Evolutionary conservation across 768 basidiomycete genomes (phyloP).

Genomic region (Macrolepiota albuminosa): DNA sequence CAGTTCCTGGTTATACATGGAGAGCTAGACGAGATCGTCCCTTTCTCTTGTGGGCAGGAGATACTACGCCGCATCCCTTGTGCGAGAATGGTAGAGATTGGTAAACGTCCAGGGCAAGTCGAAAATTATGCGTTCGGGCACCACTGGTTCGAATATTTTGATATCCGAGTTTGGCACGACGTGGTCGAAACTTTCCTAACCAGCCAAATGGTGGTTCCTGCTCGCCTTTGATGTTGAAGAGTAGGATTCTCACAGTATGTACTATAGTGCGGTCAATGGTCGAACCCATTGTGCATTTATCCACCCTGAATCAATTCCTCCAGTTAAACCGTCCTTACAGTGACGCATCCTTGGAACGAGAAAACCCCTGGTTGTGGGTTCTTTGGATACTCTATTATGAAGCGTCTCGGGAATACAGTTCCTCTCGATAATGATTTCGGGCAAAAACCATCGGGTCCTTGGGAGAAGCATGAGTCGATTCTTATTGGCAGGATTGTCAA

Average conservation of each 20-base stretch:
- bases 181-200: constrained; percentile 32
- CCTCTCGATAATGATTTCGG: constrained; percentile 33
- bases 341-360: background rate
- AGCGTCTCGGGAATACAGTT: constrained; percentile 6
- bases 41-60: constrained; percentile 30
- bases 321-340: background rate
- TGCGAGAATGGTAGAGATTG: constrained; percentile 30
- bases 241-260: background rate
- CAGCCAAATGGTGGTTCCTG: background rate
- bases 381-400: constrained; percentile 15
- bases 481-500: constrained; percentile 8
- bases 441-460: constrained; percentile 42
- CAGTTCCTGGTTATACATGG: constrained; percentile 38
- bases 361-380: background rate
- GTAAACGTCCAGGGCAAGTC: constrained; percentile 28
- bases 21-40: constrained; percentile 32
- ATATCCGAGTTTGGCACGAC: constrained; percentile 33
- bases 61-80: constrained; percentile 32
- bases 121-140: constrained; percentile 36
- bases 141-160: constrained; percentile 44
- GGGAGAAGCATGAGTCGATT: constrained; percentile 30
- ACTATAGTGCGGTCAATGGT: constrained; percentile 27
- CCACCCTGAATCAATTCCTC: constrained; percentile 29
- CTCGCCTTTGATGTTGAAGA: constrained; percentile 5
- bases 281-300: constrained; percentile 39